Percentiles rank a stretch among this genome's conserved stretches.
phyloP scores from a whole-genome alignment of 108 stramenopile genomes.

The Skeletonema tropicum region DNA sequence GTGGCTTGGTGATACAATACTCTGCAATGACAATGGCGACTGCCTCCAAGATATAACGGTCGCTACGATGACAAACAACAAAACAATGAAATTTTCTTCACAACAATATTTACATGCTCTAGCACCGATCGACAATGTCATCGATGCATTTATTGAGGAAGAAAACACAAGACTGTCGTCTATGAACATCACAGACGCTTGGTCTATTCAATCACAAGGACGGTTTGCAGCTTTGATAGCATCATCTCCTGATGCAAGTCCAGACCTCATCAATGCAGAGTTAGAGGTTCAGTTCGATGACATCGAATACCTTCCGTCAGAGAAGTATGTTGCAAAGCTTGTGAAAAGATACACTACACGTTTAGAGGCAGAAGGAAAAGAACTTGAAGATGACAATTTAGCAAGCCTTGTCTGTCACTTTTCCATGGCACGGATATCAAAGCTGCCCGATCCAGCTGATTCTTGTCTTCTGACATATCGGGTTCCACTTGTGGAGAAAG shows the following conservation, averaged over 20 bases:
- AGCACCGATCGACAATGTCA: neutral
- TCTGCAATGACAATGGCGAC: no score
- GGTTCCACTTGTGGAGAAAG: conserved; percentile 14
- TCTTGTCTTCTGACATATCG: conserved; percentile 51
- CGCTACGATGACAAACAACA: neutral
- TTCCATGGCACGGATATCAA: conserved; percentile 21
- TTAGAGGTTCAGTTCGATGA: conserved; percentile 3
- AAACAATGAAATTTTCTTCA: neutral
- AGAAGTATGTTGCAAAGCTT: conserved; percentile 49
- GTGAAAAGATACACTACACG: conserved; percentile 37
- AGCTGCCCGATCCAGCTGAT: conserved; percentile 41
- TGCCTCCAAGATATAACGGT: no score
- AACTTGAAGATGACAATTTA: conserved; percentile 36
- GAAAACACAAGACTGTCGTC: neutral
- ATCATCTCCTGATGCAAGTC: neutral
- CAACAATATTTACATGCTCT: neutral
- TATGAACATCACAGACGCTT: neutral
- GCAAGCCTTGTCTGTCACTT: conserved; percentile 34
- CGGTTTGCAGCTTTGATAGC: neutral
- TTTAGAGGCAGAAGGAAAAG: conserved; percentile 26
- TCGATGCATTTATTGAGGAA: conserved; percentile 1
- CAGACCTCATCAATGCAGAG: neutral
- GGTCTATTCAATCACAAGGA: neutral
- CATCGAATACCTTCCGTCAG: conserved; percentile 42
- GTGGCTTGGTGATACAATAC: no score